Base-by-base conservation (phyloP, 1,284 basidiomycete genomes). In the Stereum hirsutum region DNA sequence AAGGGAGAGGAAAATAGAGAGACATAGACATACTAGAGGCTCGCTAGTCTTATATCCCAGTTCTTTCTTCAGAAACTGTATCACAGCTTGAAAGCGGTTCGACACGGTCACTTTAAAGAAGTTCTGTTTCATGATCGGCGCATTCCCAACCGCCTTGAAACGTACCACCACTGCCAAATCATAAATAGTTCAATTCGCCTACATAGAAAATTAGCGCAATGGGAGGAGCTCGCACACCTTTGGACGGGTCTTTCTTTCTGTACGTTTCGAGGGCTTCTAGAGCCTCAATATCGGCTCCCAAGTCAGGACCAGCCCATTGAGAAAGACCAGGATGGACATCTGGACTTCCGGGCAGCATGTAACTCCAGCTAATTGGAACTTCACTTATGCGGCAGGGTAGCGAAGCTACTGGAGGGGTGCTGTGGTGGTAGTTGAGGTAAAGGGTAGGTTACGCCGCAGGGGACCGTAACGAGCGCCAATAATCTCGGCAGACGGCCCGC, bases 41-140 rank as follows among this genome's bases (percentile, higher is more conserved):
- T 97, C 95, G 1, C 81, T 78, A 7, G 81, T 69, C 61, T 92
- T 94, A 81, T 88, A 90, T 7, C 84, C 86, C 36, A 98, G 64
- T 60, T 98, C 92, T 56, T 85, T 92, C 45, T 94, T 69, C 60
- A 98, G 59, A 59, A 98, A 98, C 53, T 91, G 84, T 39, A 96
- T 94, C 44, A 98, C 95, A 1, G 92, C 89, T 59, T 96, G 92
- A 58, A 98, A 99, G 43, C 87, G 75, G 62, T 97, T 95, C 38
- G 87, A 86, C 4, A 93, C 89, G 0, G 92, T 94, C 53, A 98
- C 95, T 69, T 95, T 95, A 78, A 93, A 97, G 59, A 95, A 89
- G 66, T 97, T 97, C 68, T 95, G 89, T 67, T 89, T 95, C 93
- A 98, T 96, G 55, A 98, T 94, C 1, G 95, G 95, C 0, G 94